Base-by-base conservation (phyloP, 495 filamentous ascomycete genomes). In the Hypoxylon fragiforme region DNA sequence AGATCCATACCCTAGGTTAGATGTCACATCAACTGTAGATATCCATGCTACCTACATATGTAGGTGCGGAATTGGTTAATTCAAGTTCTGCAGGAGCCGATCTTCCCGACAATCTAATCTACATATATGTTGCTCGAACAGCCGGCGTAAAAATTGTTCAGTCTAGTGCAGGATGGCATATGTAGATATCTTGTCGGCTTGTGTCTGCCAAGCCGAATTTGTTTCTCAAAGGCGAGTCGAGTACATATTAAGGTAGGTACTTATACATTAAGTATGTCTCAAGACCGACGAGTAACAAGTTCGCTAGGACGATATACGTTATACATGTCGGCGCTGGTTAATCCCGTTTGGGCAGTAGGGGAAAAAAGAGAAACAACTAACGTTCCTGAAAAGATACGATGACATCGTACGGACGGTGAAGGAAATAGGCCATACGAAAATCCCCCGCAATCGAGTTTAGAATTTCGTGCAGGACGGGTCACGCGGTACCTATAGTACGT, bases 381-480 rank as follows among this genome's bases (percentile, higher is more conserved):
- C 49, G 34, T 44, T 45, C 8, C 22, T 28, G 24, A 4, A 9
- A 31, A 39, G 16, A 54, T 24, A 45, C 44, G 24, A 49, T 28
- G 50, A 16, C 40, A 37, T 50, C 32, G 44, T 30, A n/a, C 31
- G 39, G 31, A 32, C 15, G 12, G 7, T 18, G 16, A 47, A 9
- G 15, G 19, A 39, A 34, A 34, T 37, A 3, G 20, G 20, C 32
- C 44, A 31, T 12, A 41, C 44, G 22, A 31, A 44, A 54, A 54
- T 15, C 5, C 45, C 39, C 0, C 4, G 7, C 9, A 3, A 38
- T 35, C 32, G 45, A 38, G 30, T 43, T 40, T 34, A 53, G 15
- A 12, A 44, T 60, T 47, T 37, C 34, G 46, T 54, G 50, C 50
- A 50, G 57, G 22, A 44, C 22, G 45, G 39, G 45, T 43, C 51